A percentile compares a stretch with the other conserved stretches of the same genome.
Conservation (phyloP, 441 rosid species). For the Jatropha multifida region DNA sequence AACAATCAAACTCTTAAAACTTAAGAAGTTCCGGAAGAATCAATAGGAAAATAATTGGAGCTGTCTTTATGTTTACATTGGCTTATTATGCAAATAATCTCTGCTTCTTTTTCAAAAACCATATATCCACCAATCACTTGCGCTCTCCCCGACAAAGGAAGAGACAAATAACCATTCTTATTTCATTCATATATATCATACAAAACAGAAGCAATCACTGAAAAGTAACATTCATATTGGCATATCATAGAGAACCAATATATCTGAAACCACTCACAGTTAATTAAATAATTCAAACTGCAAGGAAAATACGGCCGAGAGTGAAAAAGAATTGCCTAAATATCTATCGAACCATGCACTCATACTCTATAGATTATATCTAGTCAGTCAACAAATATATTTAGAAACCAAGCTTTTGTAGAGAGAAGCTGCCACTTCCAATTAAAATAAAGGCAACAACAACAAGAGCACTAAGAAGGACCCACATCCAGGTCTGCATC, state of each 20-base stretch:
- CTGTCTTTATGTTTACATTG: too few relatives aligned
- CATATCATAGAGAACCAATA: background rate
- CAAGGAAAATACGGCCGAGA: background rate
- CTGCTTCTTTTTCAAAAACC: too few relatives aligned
- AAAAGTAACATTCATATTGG: conserved; percentile 1
- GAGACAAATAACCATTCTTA: conserved; percentile 8
- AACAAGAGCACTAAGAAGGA: conserved; percentile 31
- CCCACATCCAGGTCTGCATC: conserved; percentile 82
- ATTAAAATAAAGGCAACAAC: conserved; percentile 48
- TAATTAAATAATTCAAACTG: conserved; percentile 16
- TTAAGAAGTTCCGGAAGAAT: too few relatives aligned
- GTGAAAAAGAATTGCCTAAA: conserved; percentile 26
- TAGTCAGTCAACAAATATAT: background rate
- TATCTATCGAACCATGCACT: conserved; percentile 9
- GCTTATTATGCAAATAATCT: too few relatives aligned
- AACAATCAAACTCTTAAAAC: too few relatives aligned
- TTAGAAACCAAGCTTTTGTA: conserved; percentile 24
- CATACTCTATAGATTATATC: conserved; percentile 2
- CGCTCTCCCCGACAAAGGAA: background rate
- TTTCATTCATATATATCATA: conserved; percentile 10
- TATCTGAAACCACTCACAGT: conserved; percentile 6
- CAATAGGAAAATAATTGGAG: too few relatives aligned
- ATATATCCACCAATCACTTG: too few relatives aligned
- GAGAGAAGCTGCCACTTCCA: conserved; percentile 46
- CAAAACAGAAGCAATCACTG: conserved; percentile 11